phyloP scores from a whole-genome alignment of 192 early-diverging fungal species.

The Umbelopsis vinacea region DNA sequence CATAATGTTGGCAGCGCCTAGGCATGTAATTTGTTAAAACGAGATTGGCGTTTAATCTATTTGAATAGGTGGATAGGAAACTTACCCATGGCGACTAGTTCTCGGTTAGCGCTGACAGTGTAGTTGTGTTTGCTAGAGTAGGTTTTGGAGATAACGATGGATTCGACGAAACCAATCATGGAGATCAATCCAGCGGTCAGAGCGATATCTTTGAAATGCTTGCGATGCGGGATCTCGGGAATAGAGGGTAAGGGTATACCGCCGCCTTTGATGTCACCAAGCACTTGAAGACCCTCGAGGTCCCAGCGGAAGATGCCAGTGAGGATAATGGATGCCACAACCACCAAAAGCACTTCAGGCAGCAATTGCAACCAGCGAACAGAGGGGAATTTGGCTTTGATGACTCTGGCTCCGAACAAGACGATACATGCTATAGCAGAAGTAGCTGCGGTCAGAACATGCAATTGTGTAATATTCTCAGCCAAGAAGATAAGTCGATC shows the following conservation, averaged over 20 bases:
- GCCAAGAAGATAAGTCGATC: conserved; percentile 75
- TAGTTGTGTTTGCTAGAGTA: conserved; percentile 93
- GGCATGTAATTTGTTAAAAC: neutral
- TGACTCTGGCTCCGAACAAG: conserved; percentile 56
- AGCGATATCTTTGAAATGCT: conserved; percentile 70
- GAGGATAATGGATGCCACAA: conserved; percentile 74
- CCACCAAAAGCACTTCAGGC: conserved; percentile 91
- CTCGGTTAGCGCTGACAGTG: conserved; percentile 91
- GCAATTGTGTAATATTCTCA: conserved; percentile 62
- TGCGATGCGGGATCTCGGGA: conserved; percentile 61
- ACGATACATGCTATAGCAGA: conserved; percentile 75
- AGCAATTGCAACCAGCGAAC: conserved; percentile 68
- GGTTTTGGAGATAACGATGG: conserved; percentile 91
- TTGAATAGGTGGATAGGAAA: neutral
- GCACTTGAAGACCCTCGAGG: conserved; percentile 70
- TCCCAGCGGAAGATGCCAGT: conserved; percentile 73
- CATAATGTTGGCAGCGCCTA: conserved; percentile 83
- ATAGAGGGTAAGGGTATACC: conserved; percentile 66
- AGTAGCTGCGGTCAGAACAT: conserved; percentile 71
- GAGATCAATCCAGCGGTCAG: conserved; percentile 88
- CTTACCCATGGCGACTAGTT: conserved; percentile 83
- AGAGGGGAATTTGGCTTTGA: conserved; percentile 56
- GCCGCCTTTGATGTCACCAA: conserved; percentile 75
- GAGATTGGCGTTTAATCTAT: neutral
- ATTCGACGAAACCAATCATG: conserved; percentile 97